Conservation (phyloP, 2,329 filamentous ascomycete genomes). For the Teratosphaeriaceae sp. region DNA sequence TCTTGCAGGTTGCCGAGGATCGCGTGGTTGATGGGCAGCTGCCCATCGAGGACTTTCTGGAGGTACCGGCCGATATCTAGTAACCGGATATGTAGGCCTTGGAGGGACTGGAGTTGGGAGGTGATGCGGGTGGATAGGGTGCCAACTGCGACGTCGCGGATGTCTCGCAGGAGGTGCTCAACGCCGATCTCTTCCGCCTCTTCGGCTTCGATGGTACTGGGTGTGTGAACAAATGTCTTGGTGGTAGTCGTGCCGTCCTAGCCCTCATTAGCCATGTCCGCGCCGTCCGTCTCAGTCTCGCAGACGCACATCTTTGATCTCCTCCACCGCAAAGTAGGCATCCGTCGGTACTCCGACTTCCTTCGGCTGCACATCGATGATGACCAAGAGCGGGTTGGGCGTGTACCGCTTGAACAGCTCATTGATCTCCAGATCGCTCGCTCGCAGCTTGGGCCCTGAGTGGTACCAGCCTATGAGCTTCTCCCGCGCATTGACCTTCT, state of each 20-base stretch:
- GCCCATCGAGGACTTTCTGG: slow-evolving; percentile 87
- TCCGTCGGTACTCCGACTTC: slow-evolving; percentile 96
- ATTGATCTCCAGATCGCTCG: slow-evolving; percentile 97
- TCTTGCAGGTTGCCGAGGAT: slow-evolving; percentile 98
- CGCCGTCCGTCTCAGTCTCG: slow-evolving; percentile 28
- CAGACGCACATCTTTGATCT: slow-evolving; percentile 84
- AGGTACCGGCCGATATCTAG: slow-evolving; percentile 94
- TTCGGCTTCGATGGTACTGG: slow-evolving; percentile 96
- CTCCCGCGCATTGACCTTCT: slow-evolving; percentile 98
- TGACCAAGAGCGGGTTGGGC: slow-evolving; percentile 90
- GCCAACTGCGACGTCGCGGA: slow-evolving; percentile 94
- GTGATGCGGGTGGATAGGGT: slow-evolving; percentile 95
- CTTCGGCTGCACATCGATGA: slow-evolving; percentile 97
- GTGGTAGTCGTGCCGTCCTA: slow-evolving; percentile 95
- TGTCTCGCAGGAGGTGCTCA: slow-evolving; percentile 94
- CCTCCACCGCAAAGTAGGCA: slow-evolving; percentile 97
- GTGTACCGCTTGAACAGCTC: slow-evolving; percentile 99
- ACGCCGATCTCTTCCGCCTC: slow-evolving; percentile 99
- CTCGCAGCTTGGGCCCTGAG: slow-evolving; percentile 91
- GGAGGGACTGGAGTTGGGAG: slow-evolving; percentile 93
- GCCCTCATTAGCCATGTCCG: slow-evolving; percentile 18
- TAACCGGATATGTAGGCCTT: slow-evolving; percentile 88
- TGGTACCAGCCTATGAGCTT: slow-evolving; percentile 99
- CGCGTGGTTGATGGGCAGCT: slow-evolving; percentile 92
- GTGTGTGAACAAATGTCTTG: slow-evolving; percentile 97